Base-by-base conservation (phyloP, 768 basidiomycete genomes). In the Calocera cornea region DNA sequence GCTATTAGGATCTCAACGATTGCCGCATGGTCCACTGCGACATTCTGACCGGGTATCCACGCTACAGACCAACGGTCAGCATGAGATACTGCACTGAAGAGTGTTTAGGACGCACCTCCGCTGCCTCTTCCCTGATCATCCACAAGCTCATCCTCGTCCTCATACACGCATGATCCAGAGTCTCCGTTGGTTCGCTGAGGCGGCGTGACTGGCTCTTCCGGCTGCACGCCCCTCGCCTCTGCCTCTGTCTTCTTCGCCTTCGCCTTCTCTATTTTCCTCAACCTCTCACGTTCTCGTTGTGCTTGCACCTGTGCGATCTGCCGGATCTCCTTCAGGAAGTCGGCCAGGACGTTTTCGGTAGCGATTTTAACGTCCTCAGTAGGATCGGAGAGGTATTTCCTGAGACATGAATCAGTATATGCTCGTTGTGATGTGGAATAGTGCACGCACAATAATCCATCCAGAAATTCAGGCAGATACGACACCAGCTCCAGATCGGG, bases 401-500 rank as follows among this genome's bases (percentile, higher is more conserved):
- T 95, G 73, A 2, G 66, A 19, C 2, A 68, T 49, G 64, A 73
- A 66, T 69, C 69, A 69, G 47, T 27, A 64, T 64, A 31, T 70
- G 47, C 50, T 49, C 38, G 64, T 40, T n/a, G 33, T 44, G 34
- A 44, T 8, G 38, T 19, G 54, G 41, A 49, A 66, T 63, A 41
- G n/a, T 29, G n/a, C 79, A 89, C 78, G 24, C 71, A 94, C 92
- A 99, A 74, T 44, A 99, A 83, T 1, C 94, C 95, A 69, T 97
- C 94, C 64, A 99, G 77, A 74, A 98, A 95, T 73, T 97, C 89
- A 0, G 97, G 97, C 36, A 99, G 83, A 78, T 91, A 97, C 31
- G 91, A 87, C 54, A 98, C 89, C 50, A 99, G 83, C 75, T 98
- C 95, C 66, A 99, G 80, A 73, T 99, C 97, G 12, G 97, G 97